Evolutionary conservation across 441 rosid species (phyloP).

Genomic region (Erodium trifolium): DNA sequence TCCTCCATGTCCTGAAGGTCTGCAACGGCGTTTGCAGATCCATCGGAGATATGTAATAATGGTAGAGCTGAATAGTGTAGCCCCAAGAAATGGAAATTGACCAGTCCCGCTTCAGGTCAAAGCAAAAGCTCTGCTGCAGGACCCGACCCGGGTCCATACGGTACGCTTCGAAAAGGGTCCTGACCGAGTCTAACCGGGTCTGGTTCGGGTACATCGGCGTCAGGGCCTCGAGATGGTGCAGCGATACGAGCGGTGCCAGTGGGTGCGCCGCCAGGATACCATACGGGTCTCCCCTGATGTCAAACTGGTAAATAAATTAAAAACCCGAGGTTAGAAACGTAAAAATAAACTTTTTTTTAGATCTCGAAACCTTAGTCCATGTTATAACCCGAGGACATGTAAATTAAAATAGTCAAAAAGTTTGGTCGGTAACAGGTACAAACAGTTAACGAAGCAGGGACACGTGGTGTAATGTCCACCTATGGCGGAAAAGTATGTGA

Average conservation of each 20-base stretch:
- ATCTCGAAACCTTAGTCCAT: too few relatives aligned
- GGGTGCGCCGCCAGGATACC: conserved; percentile 80
- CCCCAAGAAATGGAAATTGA: conserved; percentile 75
- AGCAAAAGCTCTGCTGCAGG: conserved; percentile 57
- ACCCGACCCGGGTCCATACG: conserved; percentile 49
- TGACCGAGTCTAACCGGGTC: conserved; percentile 39
- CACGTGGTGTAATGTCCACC: too few relatives aligned
- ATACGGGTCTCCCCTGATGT: conserved; percentile 62
- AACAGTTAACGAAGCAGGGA: too few relatives aligned
- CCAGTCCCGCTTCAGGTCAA: conserved; percentile 54
- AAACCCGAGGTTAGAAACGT: too few relatives aligned
- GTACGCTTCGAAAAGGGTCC: conserved; percentile 40
- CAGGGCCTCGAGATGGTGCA: conserved; percentile 60
- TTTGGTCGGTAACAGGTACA: too few relatives aligned
- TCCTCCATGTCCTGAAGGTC: conserved; percentile 76
- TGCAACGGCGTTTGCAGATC: conserved; percentile 45
- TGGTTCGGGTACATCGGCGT: conserved; percentile 47
- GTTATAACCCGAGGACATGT: too few relatives aligned
- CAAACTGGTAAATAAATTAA: conserved; percentile 36
- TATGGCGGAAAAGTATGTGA: too few relatives aligned
- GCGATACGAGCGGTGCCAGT: conserved; percentile 51
- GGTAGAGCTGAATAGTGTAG: conserved; percentile 59
- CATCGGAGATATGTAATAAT: conserved; percentile 31
- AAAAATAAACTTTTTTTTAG: too few relatives aligned
- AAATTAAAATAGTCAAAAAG: too few relatives aligned